Evolutionary conservation across 805 yeast genomes (phyloP).

Genomic region (Lachancea nothofagi): DNA sequence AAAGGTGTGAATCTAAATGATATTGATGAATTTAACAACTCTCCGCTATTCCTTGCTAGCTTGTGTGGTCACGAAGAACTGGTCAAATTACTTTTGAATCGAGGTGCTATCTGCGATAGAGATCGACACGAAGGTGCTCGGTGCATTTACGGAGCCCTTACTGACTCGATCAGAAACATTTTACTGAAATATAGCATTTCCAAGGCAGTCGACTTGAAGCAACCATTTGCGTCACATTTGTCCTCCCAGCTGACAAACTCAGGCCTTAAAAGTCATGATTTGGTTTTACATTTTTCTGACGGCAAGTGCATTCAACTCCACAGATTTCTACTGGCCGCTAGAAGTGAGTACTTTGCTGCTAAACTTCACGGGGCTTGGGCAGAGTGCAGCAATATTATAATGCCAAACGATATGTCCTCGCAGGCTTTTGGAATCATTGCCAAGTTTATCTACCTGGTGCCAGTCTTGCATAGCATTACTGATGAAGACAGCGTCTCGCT

Average conservation of each 20-base stretch:
- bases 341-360: slow-evolving; percentile 32
- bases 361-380: slow-evolving; percentile 26
- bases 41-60: slow-evolving; percentile 69
- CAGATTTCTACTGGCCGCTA: slow-evolving; percentile 38
- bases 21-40: slow-evolving; percentile 67
- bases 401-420: slow-evolving; percentile 18
- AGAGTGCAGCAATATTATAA: slow-evolving; percentile 14
- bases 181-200: slow-evolving; percentile 58
- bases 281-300: slow-evolving; percentile 19
- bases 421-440: slow-evolving; percentile 25
- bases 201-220: slow-evolving; percentile 58
- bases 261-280: slow-evolving; percentile 24
- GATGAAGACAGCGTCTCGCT: slow-evolving; percentile 29
- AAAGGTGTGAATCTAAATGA: slow-evolving; percentile 43
- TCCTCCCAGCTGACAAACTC: slow-evolving; percentile 36
- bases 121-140: slow-evolving; percentile 79
- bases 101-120: slow-evolving; percentile 74
- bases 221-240: slow-evolving; percentile 70
- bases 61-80: slow-evolving; percentile 67
- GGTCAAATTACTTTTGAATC: slow-evolving; percentile 52
- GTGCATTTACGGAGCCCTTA: slow-evolving; percentile 74
- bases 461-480: slow-evolving; percentile 37
- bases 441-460: slow-evolving; percentile 35
- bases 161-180: slow-evolving; percentile 54
- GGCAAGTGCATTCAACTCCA: slow-evolving; percentile 29